Evolutionary conservation across 1,139 yeast genomes (phyloP).

Genomic region (Yamadazyma mexicana): DNA sequence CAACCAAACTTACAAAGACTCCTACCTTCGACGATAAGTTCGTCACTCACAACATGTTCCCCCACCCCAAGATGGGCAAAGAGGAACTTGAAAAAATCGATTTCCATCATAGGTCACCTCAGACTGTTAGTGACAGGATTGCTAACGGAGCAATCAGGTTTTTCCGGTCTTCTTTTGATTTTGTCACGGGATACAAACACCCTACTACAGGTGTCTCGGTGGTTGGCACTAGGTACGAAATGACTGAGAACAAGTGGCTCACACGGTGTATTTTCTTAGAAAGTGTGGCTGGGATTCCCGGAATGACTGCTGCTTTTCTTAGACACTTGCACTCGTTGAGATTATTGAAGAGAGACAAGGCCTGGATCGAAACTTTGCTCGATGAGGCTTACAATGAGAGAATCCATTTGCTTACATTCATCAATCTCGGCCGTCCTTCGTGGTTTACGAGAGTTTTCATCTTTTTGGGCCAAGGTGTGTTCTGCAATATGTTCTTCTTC

Average conservation of each 20-base stretch:
- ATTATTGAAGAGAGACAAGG: conserved; percentile 63
- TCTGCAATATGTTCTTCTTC: conserved; percentile 60
- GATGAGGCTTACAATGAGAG: conserved; percentile 82
- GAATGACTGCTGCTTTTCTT: conserved; percentile 71
- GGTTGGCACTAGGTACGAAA: conserved; percentile 48
- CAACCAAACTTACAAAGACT: conserved; percentile 29
- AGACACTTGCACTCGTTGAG: conserved; percentile 66
- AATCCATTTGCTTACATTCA: conserved; percentile 72
- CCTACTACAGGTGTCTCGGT: conserved; percentile 30
- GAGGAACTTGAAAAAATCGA: conserved; percentile 49
- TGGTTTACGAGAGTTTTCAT: conserved; percentile 57
- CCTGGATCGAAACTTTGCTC: conserved; percentile 72
- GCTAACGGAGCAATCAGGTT: conserved; percentile 49
- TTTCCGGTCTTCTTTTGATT: conserved; percentile 56
- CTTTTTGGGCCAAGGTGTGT: conserved; percentile 70
- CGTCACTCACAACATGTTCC: conserved; percentile 51
- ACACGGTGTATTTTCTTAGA: conserved; percentile 70
- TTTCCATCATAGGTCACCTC: conserved; percentile 56
- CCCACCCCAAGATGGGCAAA: conserved; percentile 52
- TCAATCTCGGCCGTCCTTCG: conserved; percentile 65
- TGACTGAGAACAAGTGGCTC: conserved; percentile 69
- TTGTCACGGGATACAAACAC: conserved; percentile 60
- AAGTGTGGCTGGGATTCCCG: conserved; percentile 78
- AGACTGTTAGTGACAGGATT: conserved; percentile 48
- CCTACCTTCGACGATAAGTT: conserved; percentile 28